phyloP scores from a whole-genome alignment of 1,284 basidiomycete species.

The Ceratorhiza oryzae-sativae region DNA sequence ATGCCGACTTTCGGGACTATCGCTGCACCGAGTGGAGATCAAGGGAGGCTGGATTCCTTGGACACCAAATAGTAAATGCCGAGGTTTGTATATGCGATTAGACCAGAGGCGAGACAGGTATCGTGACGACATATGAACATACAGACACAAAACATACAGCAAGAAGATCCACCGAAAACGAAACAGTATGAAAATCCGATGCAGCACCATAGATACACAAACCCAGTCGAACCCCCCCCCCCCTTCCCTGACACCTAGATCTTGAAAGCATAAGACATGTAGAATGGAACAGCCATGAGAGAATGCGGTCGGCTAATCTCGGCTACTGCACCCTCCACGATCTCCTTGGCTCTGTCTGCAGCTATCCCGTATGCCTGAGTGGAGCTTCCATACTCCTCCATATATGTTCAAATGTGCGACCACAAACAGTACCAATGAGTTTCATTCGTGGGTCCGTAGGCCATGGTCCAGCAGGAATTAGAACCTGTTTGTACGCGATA shows the following conservation, averaged over 20 bases:
- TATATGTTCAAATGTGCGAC: background rate
- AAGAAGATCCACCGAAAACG: background rate
- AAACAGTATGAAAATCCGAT: background rate
- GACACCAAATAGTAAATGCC: too few species aligned
- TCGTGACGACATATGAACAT: background rate
- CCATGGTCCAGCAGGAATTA: conserved; percentile 26
- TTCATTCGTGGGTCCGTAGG: background rate
- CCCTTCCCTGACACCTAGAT: too few species aligned
- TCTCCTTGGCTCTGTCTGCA: background rate
- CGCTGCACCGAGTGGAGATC: too few species aligned
- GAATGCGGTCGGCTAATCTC: background rate
- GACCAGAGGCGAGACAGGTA: background rate
- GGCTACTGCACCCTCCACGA: conserved; percentile 18
- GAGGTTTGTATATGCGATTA: too few species aligned
- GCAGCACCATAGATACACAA: background rate
- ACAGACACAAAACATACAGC: background rate
- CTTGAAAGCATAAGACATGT: conserved; percentile 16
- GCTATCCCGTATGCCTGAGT: conserved; percentile 13
- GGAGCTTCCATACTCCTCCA: conserved; percentile 26
- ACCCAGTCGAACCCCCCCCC: too few species aligned
- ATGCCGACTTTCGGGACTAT: too few species aligned
- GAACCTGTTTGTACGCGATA: background rate
- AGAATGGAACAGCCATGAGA: background rate
- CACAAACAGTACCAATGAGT: background rate
- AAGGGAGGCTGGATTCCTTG: background rate